Percentiles rank a stretch among this genome's conserved stretches.
These are phyloP conservation scores for Claviceps monticola DNA, from an alignment of 2,329 filamentous ascomycete species.

Conservation along the genomic window DNA sequence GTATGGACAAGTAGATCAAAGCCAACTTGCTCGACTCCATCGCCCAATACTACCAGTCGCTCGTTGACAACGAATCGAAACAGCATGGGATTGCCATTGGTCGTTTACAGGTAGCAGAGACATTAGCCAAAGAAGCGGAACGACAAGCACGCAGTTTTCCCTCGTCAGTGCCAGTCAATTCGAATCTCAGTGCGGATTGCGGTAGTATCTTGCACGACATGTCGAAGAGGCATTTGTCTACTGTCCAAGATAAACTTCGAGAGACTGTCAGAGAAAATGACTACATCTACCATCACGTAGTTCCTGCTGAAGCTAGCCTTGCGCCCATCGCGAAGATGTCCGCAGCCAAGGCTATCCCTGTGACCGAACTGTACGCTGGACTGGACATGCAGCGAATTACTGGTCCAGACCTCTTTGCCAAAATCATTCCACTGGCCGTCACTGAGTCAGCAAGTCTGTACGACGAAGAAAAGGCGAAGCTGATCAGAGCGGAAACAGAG, in stretches of 20 bases:
- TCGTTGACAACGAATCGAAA: slow-evolving; percentile 80
- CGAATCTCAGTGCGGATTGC: slow-evolving; percentile 73
- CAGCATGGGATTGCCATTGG: slow-evolving; percentile 77
- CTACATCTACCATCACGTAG: slow-evolving; percentile 91
- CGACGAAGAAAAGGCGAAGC: slow-evolving; percentile 95
- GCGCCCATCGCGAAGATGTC: slow-evolving; percentile 77
- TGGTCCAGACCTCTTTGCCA: slow-evolving; percentile 90
- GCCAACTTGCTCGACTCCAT: slow-evolving; percentile 68
- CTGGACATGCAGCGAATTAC: slow-evolving; percentile 97
- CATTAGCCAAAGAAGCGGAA: slow-evolving; percentile 63
- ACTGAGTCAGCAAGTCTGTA: slow-evolving; percentile 95
- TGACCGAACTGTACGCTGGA: slow-evolving; percentile 90
- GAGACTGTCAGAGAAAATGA: slow-evolving; percentile 86
- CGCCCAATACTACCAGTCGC: slow-evolving; percentile 85
- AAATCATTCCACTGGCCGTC: slow-evolving; percentile 89
- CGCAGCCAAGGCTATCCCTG: slow-evolving; percentile 91
- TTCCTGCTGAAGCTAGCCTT: slow-evolving; percentile 74
- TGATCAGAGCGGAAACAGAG: slow-evolving; percentile 86
- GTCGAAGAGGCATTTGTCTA: slow-evolving; percentile 66
- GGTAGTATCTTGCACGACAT: slow-evolving; percentile 62
- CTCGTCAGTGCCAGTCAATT: slow-evolving; percentile 59
- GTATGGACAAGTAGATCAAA: slow-evolving; percentile 44
- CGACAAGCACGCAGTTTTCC: slow-evolving; percentile 70
- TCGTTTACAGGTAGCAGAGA: slow-evolving; percentile 69
- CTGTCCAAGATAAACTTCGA: slow-evolving; percentile 66